Conservation (phyloP, 2,329 filamentous ascomycete genomes). For the Colletotrichum plurivorum region DNA sequence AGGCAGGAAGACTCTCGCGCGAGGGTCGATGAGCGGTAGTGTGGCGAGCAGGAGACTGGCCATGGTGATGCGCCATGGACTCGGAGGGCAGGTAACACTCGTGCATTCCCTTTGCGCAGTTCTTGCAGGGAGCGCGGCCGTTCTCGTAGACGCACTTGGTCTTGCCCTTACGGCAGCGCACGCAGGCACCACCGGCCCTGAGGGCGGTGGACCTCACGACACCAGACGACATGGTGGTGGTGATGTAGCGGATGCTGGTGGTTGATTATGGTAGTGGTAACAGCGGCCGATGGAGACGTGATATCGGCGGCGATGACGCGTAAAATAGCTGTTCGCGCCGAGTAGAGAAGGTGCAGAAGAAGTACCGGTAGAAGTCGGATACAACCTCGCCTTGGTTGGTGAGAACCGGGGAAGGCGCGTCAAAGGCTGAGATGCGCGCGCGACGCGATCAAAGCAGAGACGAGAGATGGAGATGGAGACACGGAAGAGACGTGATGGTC, state of each 20-base stretch:
- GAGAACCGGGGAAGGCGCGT: neutral
- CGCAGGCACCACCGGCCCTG: slow-evolving; percentile 72
- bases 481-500: neutral
- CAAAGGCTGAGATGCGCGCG: neutral
- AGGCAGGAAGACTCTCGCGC: slow-evolving; percentile 68
- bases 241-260: neutral
- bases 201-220: slow-evolving; percentile 71
- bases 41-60: slow-evolving; percentile 69
- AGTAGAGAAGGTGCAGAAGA: too few species aligned
- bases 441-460: slow-evolving; percentile 28
- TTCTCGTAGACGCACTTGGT: slow-evolving; percentile 76
- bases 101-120: slow-evolving; percentile 75
- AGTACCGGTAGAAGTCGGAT: too few species aligned
- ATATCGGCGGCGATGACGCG: too few species aligned
- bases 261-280: slow-evolving; percentile 5
- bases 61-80: slow-evolving; percentile 71
- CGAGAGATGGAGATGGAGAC: slow-evolving; percentile 9
- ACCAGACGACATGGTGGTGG: slow-evolving; percentile 58
- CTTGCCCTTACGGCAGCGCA: slow-evolving; percentile 75
- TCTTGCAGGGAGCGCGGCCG: slow-evolving; percentile 73
- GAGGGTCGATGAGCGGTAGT: slow-evolving; percentile 63
- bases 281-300: too few species aligned
- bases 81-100: slow-evolving; percentile 74
- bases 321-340: too few species aligned
- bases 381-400: neutral